phyloP scores from a whole-genome alignment of 73 alveolate species.

The Tetrahymena borealis region DNA sequence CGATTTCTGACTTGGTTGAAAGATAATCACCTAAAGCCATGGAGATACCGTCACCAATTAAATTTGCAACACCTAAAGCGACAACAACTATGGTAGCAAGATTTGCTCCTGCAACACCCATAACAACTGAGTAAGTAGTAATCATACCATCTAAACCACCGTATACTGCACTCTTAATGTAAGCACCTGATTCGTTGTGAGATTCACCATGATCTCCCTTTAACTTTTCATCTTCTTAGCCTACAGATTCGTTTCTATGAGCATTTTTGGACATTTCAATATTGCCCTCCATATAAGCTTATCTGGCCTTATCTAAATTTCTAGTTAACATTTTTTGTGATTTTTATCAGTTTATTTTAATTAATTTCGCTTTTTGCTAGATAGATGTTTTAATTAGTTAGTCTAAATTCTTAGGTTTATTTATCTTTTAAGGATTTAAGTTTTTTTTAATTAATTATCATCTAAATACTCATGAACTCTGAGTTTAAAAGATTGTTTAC shows the following conservation, averaged over 20 bases:
- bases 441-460: too few species aligned
- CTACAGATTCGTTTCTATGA: not conserved
- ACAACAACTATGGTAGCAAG: slow-evolving; percentile 17
- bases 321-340: not conserved
- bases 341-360: not conserved
- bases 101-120: slow-evolving; percentile 41
- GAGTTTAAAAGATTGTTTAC: too few species aligned
- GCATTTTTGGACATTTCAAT: slow-evolving; percentile 25
- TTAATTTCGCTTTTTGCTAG: not conserved
- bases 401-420: too few species aligned
- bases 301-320: slow-evolving; percentile 24
- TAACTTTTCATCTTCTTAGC: not conserved
- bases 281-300: slow-evolving; percentile 10
- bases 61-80: slow-evolving; percentile 34
- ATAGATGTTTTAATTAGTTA: not conserved
- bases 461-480: too few species aligned
- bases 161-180: slow-evolving; percentile 41
- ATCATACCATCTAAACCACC: slow-evolving; percentile 45
- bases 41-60: slow-evolving; percentile 42
- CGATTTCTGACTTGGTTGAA: slow-evolving; percentile 29
- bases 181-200: slow-evolving; percentile 21
- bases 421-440: too few species aligned
- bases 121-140: slow-evolving; percentile 37
- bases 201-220: slow-evolving; percentile 12
- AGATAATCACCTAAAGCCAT: slow-evolving; percentile 45